Evolutionary conservation across 1,284 basidiomycete species (phyloP).

Genomic region (Coniferiporia weirii): DNA sequence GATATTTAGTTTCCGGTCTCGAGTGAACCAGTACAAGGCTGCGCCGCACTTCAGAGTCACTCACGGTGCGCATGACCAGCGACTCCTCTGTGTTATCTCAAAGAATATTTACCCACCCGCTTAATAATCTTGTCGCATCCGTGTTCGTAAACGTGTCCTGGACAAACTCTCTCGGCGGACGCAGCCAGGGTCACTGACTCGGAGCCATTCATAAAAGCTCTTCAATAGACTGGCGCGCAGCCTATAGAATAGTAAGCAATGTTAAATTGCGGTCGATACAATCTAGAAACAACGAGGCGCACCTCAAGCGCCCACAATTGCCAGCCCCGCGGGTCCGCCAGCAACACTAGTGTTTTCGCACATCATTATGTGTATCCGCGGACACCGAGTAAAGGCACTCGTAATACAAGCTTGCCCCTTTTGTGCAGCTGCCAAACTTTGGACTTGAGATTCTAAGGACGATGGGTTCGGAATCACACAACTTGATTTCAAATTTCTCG

Average conservation of each 20-base stretch:
- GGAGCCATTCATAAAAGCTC: conserved; percentile 61
- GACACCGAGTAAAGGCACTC: neutral
- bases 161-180: conserved; percentile 63
- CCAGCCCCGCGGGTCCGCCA: conserved; percentile 89
- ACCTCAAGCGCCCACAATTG: conserved; percentile 86
- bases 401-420: neutral
- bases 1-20: no score
- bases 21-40: no score
- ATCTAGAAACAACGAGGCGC: conserved; percentile 13
- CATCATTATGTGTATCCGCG: neutral
- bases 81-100: conserved; percentile 73
- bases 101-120: conserved; percentile 44
- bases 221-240: conserved; percentile 20
- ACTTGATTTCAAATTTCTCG: no score
- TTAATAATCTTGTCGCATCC: conserved; percentile 74
- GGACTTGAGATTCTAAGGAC: neutral
- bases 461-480: neutral
- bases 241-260: neutral
- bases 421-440: neutral
- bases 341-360: conserved; percentile 73
- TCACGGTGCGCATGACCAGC: conserved; percentile 61
- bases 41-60: no score
- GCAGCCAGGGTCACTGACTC: conserved; percentile 64
- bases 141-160: conserved; percentile 76
- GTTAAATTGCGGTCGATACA: neutral